phyloP scores from a whole-genome alignment of 1,139 yeast species.

The Lodderomyces orthopsilosis region DNA sequence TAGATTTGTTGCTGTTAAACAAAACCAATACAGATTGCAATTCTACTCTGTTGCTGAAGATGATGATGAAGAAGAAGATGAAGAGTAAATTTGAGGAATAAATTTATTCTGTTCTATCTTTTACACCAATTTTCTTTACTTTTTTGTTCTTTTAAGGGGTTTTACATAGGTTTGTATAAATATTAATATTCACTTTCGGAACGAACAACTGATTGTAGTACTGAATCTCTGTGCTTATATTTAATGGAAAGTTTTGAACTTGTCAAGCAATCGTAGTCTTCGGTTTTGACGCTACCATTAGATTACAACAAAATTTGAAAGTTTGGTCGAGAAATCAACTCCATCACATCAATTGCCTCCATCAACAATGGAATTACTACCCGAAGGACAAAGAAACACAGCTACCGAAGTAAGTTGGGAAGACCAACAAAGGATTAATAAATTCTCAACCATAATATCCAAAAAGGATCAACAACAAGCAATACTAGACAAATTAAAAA shows the following conservation, averaged over 20 bases:
- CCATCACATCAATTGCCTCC: background rate
- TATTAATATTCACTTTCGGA: conserved; percentile 6
- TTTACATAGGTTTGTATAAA: conserved; percentile 7
- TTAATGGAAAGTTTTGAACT: no score
- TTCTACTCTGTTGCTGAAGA: conserved; percentile 98
- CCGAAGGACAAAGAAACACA: conserved; percentile 65
- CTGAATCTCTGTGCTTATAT: background rate
- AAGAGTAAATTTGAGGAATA: conserved; percentile 49
- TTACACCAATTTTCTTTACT: background rate
- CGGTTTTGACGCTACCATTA: background rate
- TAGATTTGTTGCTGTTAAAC: conserved; percentile 96
- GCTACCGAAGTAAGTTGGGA: conserved; percentile 76
- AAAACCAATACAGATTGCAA: conserved; percentile 96
- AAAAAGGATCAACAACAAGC: conserved; percentile 58
- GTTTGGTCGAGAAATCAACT: background rate
- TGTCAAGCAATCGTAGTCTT: no score
- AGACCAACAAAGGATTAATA: conserved; percentile 87
- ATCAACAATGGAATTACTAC: conserved; percentile 51
- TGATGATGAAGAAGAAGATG: conserved; percentile 86
- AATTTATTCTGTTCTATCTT: background rate
- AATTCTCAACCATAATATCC: conserved; percentile 77
- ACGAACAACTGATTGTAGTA: background rate
- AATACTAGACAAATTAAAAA: conserved; percentile 48
- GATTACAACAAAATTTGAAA: background rate
- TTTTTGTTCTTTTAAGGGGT: conserved; percentile 4